Conservation (phyloP, 2,329 filamentous ascomycete genomes). For the Dryadomyces quercivorus region DNA sequence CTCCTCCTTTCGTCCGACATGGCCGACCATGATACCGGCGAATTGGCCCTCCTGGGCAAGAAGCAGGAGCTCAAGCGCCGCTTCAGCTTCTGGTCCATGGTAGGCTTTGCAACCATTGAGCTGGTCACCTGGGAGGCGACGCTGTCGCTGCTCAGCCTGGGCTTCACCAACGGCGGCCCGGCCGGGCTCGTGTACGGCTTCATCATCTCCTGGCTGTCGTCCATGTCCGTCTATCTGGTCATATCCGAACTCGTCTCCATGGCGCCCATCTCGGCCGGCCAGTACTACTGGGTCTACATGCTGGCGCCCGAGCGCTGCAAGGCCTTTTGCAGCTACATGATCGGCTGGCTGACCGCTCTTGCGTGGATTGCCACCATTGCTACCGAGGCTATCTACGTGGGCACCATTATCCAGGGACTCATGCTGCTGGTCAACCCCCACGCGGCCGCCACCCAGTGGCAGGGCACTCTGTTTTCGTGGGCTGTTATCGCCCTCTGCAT, state of each 20-base stretch:
- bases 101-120: slow-evolving; percentile 36
- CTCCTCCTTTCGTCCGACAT: too few species aligned
- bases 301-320: slow-evolving; percentile 33
- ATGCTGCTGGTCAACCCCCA: slow-evolving; percentile 24
- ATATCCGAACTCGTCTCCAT: slow-evolving; percentile 29
- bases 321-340: slow-evolving; percentile 40
- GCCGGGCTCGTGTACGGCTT: slow-evolving; percentile 40
- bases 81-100: slow-evolving; percentile 34
- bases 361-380: slow-evolving; percentile 28
- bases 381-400: slow-evolving; percentile 28
- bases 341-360: slow-evolving; percentile 35
- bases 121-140: slow-evolving; percentile 37
- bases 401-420: slow-evolving; percentile 32
- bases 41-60: too few species aligned
- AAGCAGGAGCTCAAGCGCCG: slow-evolving; percentile 21
- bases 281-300: slow-evolving; percentile 47
- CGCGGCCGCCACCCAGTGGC: slow-evolving; percentile 28
- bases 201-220: slow-evolving; percentile 31
- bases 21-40: too few species aligned
- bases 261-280: slow-evolving; percentile 38
- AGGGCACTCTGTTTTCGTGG: slow-evolving; percentile 34
- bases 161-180: slow-evolving; percentile 34
- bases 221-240: slow-evolving; percentile 25
- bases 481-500: slow-evolving; percentile 31
- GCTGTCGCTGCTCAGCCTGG: slow-evolving; percentile 20